These are phyloP conservation scores for Calendula officinalis DNA, from an alignment of 129 eudicot species.

Conservation along the genomic window DNA sequence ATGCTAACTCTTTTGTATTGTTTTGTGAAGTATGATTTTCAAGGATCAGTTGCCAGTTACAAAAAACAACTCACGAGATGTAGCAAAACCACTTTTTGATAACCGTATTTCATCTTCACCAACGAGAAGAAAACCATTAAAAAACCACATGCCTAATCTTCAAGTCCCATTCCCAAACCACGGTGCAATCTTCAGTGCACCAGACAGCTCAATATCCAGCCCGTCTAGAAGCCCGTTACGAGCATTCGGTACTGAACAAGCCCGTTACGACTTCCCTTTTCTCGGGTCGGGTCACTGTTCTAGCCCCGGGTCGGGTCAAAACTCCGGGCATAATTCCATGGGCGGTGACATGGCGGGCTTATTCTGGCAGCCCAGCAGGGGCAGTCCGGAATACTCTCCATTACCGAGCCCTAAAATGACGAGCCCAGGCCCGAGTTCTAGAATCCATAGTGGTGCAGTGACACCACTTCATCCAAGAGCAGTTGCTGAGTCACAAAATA, in stretches of 20 bases:
- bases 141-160: constrained; percentile 64
- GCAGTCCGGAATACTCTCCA: constrained; percentile 96
- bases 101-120: constrained; percentile 54
- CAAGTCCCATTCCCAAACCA: constrained; percentile 64
- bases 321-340: constrained; percentile 97
- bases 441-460: constrained; percentile 97
- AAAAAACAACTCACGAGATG: constrained; percentile 39
- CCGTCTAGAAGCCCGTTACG: constrained; percentile 98
- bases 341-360: constrained; percentile 93
- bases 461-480: constrained; percentile 96
- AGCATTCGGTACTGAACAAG: constrained; percentile 62
- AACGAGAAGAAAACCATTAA: constrained; percentile 58
- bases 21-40: constrained; percentile 50
- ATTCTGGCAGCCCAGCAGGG: constrained; percentile 98
- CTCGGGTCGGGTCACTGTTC: constrained; percentile 97
- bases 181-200: constrained; percentile 83
- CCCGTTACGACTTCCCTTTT: constrained; percentile 74
- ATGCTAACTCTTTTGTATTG: constrained; percentile 15
- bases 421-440: constrained; percentile 93
- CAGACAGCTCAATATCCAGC: constrained; percentile 92
- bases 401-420: constrained; percentile 93
- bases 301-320: constrained; percentile 96
- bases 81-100: constrained; percentile 50
- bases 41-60: constrained; percentile 54
- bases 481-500: constrained; percentile 63